A percentile compares a stretch with the other conserved stretches of the same genome.
Conservation (phyloP, 1,284 basidiomycete genomes). For the Moniliophthora roreri region DNA sequence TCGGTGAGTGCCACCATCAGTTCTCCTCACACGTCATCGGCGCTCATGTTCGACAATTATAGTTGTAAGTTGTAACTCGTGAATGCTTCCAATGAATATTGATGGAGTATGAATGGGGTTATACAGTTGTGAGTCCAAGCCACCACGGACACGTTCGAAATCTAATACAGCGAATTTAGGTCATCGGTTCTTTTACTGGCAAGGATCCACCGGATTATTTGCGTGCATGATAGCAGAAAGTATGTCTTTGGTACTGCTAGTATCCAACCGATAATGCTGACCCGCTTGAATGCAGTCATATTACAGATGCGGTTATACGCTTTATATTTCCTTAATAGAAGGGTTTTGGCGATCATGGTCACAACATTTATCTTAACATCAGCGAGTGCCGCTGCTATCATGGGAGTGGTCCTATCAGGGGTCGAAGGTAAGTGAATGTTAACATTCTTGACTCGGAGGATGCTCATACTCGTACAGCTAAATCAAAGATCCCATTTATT, state of each 20-base stretch:
- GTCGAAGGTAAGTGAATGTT: conserved; percentile 35
- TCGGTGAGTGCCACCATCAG: conserved; percentile 23
- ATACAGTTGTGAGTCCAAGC: too few relatives aligned
- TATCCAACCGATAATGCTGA: not conserved
- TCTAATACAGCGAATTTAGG: conserved; percentile 28
- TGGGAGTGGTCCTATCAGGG: conserved; percentile 39
- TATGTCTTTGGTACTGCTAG: conserved; percentile 24
- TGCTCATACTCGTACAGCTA: not conserved
- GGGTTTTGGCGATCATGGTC: conserved; percentile 45
- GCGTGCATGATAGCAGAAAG: conserved; percentile 54
- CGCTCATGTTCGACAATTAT: not conserved
- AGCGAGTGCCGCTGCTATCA: conserved; percentile 42
- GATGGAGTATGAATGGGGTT: not conserved
- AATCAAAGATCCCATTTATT: not conserved
- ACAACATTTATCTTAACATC: conserved; percentile 38
- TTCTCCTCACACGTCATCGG: too few relatives aligned
- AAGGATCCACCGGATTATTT: conserved; percentile 56
- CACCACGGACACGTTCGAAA: too few relatives aligned
- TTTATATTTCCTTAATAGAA: conserved; percentile 53
- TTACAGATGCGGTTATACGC: conserved; percentile 65
- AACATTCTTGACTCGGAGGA: not conserved
- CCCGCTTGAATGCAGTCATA: conserved; percentile 38
- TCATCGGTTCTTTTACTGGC: conserved; percentile 51
- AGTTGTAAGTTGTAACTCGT: conserved; percentile 32
- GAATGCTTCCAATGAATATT: conserved; percentile 8